Evolutionary conservation across 2,329 filamentous ascomycete genomes (phyloP), one percentile per base, ranked within the genome.

Genomic region (Dactylellina sp.): DNA sequence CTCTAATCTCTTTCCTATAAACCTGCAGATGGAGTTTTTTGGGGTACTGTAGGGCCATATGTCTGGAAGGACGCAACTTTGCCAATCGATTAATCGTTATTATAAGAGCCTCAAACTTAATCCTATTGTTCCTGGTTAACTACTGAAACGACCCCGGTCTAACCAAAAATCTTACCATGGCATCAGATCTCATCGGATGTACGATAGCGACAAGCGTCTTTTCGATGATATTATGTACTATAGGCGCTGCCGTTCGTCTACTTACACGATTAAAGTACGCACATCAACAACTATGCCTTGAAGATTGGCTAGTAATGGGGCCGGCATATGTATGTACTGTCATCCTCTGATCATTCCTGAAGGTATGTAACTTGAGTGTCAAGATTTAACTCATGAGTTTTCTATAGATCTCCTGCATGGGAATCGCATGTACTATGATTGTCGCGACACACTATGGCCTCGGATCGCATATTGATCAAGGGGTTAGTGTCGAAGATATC

Each of bases 251-350:
- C 22, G 35, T 50, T 28, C 14, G 60, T 7, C 24, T 64, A 18
- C 55, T 55, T 47, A 46, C 49, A 16, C 60, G 60, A n/a, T 7
- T 55, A 14, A 35, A 18, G 7, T 64, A 42, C 32, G 46, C 47
- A 24, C 53, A 64, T 20, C 60, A 55, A 64, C 9, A 37, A 18
- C 32, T 64, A 35, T 46, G 40, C 24, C 47, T 64, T 53, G 60
- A 64, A 28, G 60, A 64, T 47, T 64, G 60, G 60, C 44, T 64
- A 16, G 37, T 64, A n/a, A 64, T 64, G 18, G 60, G 60, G 25
- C 60, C 60, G 22, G 46, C 60, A 16, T 64, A 64, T 64, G 60
- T 64, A 55, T 24, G 60, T 64, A 18, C 14, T 40, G 3, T 16
- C 11, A 7, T 42, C 14, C 12, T 60, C 40, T 28, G 2, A 25